Percentiles rank a stretch among this genome's conserved stretches.
phyloP scores from a whole-genome alignment of 2,329 filamentous ascomycete species.

The Drechslerella coelobrocha region DNA sequence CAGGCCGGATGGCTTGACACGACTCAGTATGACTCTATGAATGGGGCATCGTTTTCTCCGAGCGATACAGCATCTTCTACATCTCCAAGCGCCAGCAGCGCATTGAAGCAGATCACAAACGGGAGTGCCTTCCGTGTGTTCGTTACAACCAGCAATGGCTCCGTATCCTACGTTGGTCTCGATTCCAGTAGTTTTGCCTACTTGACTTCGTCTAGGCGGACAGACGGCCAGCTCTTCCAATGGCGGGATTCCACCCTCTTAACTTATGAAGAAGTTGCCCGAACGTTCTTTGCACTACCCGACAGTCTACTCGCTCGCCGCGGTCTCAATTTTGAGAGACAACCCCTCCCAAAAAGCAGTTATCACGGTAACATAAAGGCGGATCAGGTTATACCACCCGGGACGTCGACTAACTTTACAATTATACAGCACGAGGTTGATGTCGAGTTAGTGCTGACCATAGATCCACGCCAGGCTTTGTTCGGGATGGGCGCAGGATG shows the following conservation, averaged over 20 bases:
- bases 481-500: constrained; percentile 13
- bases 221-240: constrained; percentile 11
- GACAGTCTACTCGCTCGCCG: constrained; percentile 3
- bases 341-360: constrained; percentile 6
- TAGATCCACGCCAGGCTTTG: background rate
- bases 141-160: constrained; percentile 4
- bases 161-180: constrained; percentile 7
- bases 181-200: constrained; percentile 11
- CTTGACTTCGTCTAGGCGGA: constrained; percentile 2
- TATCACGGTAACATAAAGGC: constrained; percentile 12
- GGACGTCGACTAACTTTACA: constrained; percentile 22
- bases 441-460: constrained; percentile 7
- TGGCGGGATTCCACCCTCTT: background rate
- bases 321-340: background rate
- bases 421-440: constrained; percentile 4
- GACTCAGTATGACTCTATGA: background rate
- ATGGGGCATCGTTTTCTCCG: background rate
- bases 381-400: background rate
- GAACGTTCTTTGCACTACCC: constrained; percentile 5
- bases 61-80: background rate
- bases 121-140: constrained; percentile 18
- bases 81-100: constrained; percentile 1
- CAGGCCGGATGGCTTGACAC: background rate
- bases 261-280: background rate
- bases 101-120: constrained; percentile 7